phyloP scores from a whole-genome alignment of 805 yeast species.

The Candida koratica region DNA sequence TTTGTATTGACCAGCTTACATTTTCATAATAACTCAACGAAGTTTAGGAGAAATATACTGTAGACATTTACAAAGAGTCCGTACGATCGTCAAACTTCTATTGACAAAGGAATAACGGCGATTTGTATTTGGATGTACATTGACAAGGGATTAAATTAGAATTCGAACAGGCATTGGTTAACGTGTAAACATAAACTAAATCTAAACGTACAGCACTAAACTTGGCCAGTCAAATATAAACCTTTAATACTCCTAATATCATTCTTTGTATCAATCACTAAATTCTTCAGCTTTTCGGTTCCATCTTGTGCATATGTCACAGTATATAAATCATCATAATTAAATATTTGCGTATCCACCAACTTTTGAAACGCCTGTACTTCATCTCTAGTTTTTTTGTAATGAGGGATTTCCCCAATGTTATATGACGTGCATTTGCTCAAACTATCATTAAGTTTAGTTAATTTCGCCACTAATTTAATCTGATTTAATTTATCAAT shows the following conservation, averaged over 20 bases:
- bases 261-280: slow-evolving; percentile 32
- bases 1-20: too few species aligned
- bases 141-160: too few species aligned
- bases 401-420: slow-evolving; percentile 31
- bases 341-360: slow-evolving; percentile 33
- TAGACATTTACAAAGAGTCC: too few species aligned
- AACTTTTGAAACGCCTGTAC: slow-evolving; percentile 35
- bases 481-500: slow-evolving; percentile 26
- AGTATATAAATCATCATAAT: slow-evolving; percentile 27
- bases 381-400: slow-evolving; percentile 23
- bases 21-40: too few species aligned
- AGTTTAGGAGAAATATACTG: too few species aligned
- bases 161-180: too few species aligned
- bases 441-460: slow-evolving; percentile 20
- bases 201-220: too few species aligned
- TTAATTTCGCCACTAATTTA: slow-evolving; percentile 22
- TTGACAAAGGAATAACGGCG: too few species aligned
- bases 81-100: too few species aligned
- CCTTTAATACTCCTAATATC: slow-evolving; percentile 42
- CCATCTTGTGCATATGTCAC: slow-evolving; percentile 9
- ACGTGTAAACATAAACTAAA: too few species aligned
- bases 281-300: slow-evolving; percentile 21
- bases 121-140: too few species aligned
- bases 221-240: slow-evolving; percentile 42
- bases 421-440: slow-evolving; percentile 25